These are phyloP conservation scores for Aegilops tauschii DNA, from an alignment of 176 grass and related monocot species.

Conservation along the genomic window DNA sequence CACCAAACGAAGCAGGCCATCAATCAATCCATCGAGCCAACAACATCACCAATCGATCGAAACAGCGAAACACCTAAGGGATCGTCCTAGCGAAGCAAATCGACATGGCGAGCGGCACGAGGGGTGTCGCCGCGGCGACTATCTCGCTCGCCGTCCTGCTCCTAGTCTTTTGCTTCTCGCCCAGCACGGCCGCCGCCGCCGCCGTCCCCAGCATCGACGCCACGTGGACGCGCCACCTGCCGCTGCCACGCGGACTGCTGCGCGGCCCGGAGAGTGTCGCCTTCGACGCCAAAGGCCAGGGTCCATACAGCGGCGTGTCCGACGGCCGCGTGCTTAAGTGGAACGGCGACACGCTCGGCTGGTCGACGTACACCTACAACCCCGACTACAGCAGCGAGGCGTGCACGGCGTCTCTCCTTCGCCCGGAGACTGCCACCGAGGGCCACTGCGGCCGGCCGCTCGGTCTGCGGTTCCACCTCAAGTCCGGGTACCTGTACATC, in stretches of 20 bases:
- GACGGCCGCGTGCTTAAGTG: not conserved
- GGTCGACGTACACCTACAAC: not conserved
- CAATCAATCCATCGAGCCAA: too few species aligned
- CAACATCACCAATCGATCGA: too few species aligned
- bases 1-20: not conserved
- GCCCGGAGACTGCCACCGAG: not conserved
- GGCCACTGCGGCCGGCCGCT: constrained; percentile 1
- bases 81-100: not conserved
- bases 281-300: not conserved
- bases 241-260: not conserved
- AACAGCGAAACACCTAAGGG: too few species aligned
- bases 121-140: not conserved
- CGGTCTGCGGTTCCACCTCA: not conserved
- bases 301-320: not conserved
- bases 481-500: not conserved
- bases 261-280: constrained; percentile 7
- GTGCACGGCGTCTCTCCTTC: not conserved
- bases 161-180: not conserved
- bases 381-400: constrained; percentile 4
- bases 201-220: not conserved
- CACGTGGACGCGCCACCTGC: not conserved
- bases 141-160: not conserved
- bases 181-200: not conserved
- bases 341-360: not conserved
- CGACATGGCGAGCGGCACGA: not conserved